phyloP scores from a whole-genome alignment of 345 rosid genomes.

The Fremontodendron californicum region DNA sequence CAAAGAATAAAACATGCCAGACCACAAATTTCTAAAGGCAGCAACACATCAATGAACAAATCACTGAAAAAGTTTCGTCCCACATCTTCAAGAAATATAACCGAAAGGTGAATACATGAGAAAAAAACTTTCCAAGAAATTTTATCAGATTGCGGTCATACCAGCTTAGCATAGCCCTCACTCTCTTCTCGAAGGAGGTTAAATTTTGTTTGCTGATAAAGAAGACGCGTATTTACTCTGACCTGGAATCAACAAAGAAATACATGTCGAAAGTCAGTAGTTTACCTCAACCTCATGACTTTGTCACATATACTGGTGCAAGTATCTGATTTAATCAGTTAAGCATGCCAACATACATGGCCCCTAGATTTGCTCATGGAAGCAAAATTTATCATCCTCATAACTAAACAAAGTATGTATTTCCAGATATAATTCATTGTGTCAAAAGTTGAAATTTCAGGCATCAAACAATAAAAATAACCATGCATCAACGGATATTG shows the following conservation, averaged over 20 bases:
- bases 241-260: conserved; percentile 53
- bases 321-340: not conserved
- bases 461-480: not conserved
- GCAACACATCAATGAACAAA: not conserved
- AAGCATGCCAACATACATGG: not conserved
- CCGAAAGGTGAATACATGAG: not conserved
- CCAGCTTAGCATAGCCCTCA: conserved; percentile 99
- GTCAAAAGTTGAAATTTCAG: not conserved
- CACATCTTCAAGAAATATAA: conserved; percentile 2
- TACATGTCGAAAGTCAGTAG: not conserved
- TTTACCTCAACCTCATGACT: not conserved
- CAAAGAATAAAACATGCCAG: too few relatives aligned
- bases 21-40: not conserved
- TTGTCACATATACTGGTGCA: not conserved
- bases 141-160: conserved; percentile 26
- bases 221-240: conserved; percentile 94
- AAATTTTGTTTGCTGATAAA: conserved; percentile 97
- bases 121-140: not conserved
- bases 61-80: not conserved
- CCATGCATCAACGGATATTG: not conserved
- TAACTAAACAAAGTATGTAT: not conserved
- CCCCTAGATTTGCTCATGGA: not conserved
- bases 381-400: not conserved
- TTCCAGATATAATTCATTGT: not conserved
- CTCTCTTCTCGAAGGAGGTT: conserved; percentile 98